Base-by-base conservation (phyloP, 805 yeast species). In the Pichia nanzhaoensis region DNA sequence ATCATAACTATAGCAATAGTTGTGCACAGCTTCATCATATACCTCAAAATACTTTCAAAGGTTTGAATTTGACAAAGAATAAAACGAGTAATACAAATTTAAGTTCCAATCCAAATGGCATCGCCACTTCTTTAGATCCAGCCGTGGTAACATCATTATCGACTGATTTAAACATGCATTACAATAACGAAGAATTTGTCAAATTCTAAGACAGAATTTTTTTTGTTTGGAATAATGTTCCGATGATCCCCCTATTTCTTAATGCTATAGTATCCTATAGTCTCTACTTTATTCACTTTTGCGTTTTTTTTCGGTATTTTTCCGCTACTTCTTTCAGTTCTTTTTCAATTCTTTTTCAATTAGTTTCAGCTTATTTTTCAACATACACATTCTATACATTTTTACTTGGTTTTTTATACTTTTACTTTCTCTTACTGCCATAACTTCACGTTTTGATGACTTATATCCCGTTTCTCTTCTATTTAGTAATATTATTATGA, bases 181-280 rank as follows among this genome's bases (percentile, higher is more conserved):
- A 37, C 31, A 30, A 3, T 18, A 37, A 37, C 19, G 42, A 37
- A 27, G 42, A 37, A 37, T 32, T 21, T 37, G 37, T 43, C 13
- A 31, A 21, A 32, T 32, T 43, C 17, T 37, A 20, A 30, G 5
- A 6, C 18, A 7, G n/a, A n/a, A n/a, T n/a, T n/a, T n/a, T n/a
- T n/a, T n/a, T n/a, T n/a, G n/a, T n/a, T n/a, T n/a, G n/a, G n/a
- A n/a, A n/a, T n/a, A n/a, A n/a, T n/a, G n/a, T n/a, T n/a, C n/a
- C n/a, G n/a, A n/a, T n/a, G n/a, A n/a, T n/a, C n/a, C n/a, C n/a
- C n/a, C n/a, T n/a, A n/a, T n/a, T n/a, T n/a, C n/a, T n/a, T n/a
- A n/a, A n/a, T n/a, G n/a, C n/a, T n/a, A n/a, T n/a, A n/a, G n/a
- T n/a, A n/a, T n/a, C n/a, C n/a, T n/a, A n/a, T n/a, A n/a, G n/a